A percentile compares a stretch with the other conserved stretches of the same genome.
Evolutionary conservation across 352 stramenopile species (phyloP).

Genomic region (Globisporangium middletonii): DNA sequence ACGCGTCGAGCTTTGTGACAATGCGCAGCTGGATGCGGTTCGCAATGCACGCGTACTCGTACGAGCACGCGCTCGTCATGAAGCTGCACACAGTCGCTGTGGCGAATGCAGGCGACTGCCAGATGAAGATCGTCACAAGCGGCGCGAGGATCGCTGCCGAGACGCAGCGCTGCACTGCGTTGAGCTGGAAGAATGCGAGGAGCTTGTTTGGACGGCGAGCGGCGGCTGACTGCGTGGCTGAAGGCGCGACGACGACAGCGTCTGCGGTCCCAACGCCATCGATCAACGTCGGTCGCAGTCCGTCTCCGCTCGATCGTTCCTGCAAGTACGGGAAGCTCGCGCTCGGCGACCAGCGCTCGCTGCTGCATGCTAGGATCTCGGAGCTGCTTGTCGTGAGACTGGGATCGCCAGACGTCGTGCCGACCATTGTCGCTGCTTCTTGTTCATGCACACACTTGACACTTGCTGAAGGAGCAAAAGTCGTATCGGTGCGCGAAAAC

Average conservation of each 20-base stretch:
- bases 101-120: conserved; percentile 58
- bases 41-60: conserved; percentile 72
- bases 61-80: conserved; percentile 53
- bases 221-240: neutral
- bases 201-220: neutral
- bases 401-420: neutral
- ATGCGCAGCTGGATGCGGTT: conserved; percentile 56
- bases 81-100: conserved; percentile 66
- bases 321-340: conserved; percentile 14
- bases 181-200: conserved; percentile 21
- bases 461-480: no score
- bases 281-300: neutral
- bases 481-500: no score
- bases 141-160: conserved; percentile 56
- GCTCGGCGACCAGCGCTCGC: conserved; percentile 1
- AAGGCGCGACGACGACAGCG: neutral
- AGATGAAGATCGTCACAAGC: conserved; percentile 66
- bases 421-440: no score
- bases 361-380: neutral
- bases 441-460: no score
- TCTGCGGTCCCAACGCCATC: neutral
- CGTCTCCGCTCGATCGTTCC: conserved; percentile 1
- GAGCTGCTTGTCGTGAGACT: neutral
- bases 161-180: conserved; percentile 59
- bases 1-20: conserved; percentile 23